Percentiles rank a stretch among this genome's conserved stretches.
phyloP scores from a whole-genome alignment of 2,329 filamentous ascomycete species.

The Pyrenophora graminea region DNA sequence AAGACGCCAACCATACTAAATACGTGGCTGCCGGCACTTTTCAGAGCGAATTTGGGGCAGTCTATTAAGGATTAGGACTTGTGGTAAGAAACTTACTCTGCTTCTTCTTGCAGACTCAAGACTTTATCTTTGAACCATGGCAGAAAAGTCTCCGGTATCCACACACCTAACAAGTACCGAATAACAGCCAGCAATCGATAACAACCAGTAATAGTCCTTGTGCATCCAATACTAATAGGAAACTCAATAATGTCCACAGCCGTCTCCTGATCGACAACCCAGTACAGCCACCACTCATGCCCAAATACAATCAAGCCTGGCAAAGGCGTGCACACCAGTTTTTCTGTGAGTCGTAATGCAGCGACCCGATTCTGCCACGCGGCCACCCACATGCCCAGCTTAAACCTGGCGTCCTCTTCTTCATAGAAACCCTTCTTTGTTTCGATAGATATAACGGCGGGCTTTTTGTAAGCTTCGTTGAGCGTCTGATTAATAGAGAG shows the following conservation, averaged over 20 bases:
- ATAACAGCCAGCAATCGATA: not conserved
- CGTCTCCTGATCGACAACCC: not conserved
- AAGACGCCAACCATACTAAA: no score
- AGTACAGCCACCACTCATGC: not conserved
- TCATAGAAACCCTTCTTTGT: not conserved
- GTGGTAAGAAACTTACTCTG: no score
- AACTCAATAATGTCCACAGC: not conserved
- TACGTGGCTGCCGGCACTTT: no score
- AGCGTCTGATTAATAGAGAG: not conserved
- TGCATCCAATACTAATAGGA: not conserved
- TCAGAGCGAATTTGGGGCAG: no score
- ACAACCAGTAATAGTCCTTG: not conserved
- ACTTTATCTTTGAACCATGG: not conserved
- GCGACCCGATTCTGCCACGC: not conserved
- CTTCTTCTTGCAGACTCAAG: not conserved
- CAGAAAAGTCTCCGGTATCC: not conserved
- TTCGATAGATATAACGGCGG: slow-evolving; percentile 1
- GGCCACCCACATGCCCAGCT: no score
- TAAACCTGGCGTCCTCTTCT: not conserved
- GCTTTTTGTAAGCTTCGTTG: slow-evolving; percentile 1
- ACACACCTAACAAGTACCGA: slow-evolving; percentile 1
- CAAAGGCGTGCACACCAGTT: not conserved
- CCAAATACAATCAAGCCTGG: not conserved
- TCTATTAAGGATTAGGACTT: no score
- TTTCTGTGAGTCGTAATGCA: not conserved